Conservation (phyloP, 208 protist genomes). For the Naegleria lovaniensis region DNA sequence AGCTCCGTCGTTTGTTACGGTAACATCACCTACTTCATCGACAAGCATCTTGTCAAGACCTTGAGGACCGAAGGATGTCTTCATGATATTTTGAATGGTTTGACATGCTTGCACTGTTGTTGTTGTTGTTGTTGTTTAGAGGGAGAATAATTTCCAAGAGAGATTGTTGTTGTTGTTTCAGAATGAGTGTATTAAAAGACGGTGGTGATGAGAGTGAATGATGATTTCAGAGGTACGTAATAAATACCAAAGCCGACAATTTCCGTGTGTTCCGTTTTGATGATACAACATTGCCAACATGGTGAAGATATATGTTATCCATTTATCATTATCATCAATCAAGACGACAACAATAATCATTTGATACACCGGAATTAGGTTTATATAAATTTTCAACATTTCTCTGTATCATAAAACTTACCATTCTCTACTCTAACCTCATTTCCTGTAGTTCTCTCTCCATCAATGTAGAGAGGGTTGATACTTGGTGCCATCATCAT, state of each 20-base stretch:
- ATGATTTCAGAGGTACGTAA: too few species aligned
- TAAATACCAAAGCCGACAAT: too few species aligned
- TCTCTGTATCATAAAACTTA: conserved; percentile 33
- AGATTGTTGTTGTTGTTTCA: not conserved
- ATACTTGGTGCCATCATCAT: not conserved
- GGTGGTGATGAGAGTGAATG: too few species aligned
- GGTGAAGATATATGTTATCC: too few species aligned
- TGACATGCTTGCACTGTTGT: conserved; percentile 82
- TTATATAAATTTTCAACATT: not conserved
- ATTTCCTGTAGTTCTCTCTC: conserved; percentile 83
- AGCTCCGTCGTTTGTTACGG: conserved; percentile 99
- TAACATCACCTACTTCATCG: conserved; percentile 98
- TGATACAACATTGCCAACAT: too few species aligned
- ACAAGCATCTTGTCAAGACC: conserved; percentile 99
- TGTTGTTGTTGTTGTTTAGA: conserved; percentile 19
- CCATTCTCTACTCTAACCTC: conserved; percentile 91
- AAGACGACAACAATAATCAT: too few species aligned
- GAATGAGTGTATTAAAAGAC: too few species aligned
- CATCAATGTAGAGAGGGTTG: conserved; percentile 64
- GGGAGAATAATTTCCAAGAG: not conserved
- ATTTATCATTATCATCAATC: too few species aligned
- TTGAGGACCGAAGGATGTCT: conserved; percentile 97
- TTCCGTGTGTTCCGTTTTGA: too few species aligned
- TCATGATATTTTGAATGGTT: conserved; percentile 97
- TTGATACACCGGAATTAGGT: too few species aligned